A percentile compares a stretch with the other conserved stretches of the same genome.
Conservation (phyloP, 805 yeast species). For the Nakazawaea ambrosiae region DNA sequence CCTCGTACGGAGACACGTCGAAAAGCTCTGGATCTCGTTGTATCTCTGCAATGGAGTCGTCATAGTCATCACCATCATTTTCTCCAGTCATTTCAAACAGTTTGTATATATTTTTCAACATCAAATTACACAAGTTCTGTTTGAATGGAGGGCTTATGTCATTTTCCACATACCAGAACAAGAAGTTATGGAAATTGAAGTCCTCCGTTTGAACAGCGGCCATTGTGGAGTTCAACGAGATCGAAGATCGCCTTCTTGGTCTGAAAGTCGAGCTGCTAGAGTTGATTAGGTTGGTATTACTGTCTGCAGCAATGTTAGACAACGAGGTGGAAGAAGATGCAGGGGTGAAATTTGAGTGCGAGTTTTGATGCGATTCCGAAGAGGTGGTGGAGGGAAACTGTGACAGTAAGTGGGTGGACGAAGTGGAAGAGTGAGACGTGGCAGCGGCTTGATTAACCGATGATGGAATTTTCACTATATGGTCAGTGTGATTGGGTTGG, state of each 20-base stretch:
- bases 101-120: conserved; percentile 11
- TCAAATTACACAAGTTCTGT: conserved; percentile 7
- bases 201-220: conserved; percentile 9
- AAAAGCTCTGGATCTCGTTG: conserved; percentile 8
- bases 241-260: conserved; percentile 7
- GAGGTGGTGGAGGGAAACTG: no score
- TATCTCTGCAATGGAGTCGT: conserved; percentile 10
- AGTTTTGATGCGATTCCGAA: no score
- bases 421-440: no score
- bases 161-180: conserved; percentile 12
- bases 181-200: conserved; percentile 10
- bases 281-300: neutral
- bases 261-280: neutral
- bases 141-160: conserved; percentile 8
- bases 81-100: conserved; percentile 4
- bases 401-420: no score
- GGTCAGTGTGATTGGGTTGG: conserved; percentile 9
- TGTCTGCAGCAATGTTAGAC: no score
- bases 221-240: conserved; percentile 8
- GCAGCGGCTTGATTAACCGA: neutral
- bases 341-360: no score
- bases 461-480: neutral
- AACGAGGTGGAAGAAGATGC: no score
- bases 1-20: conserved; percentile 11
- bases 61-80: conserved; percentile 1